phyloP scores from a whole-genome alignment of 768 basidiomycete genomes.

The Agaricus bisporus region DNA sequence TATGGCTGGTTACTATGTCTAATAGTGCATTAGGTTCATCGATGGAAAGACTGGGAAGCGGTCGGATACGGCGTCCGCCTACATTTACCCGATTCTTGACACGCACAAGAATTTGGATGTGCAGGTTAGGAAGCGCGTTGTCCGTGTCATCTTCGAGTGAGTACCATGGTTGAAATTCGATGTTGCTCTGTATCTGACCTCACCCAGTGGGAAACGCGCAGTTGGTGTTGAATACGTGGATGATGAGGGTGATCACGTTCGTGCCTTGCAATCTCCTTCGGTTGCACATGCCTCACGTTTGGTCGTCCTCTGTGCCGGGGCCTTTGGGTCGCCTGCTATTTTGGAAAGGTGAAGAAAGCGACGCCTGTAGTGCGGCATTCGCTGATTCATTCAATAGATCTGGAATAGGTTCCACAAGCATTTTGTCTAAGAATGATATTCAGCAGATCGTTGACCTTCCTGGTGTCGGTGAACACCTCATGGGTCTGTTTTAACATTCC shows the following conservation, averaged over 20 bases:
- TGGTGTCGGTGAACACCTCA: constrained; percentile 69
- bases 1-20: background rate
- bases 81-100: constrained; percentile 40
- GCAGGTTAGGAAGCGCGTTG: constrained; percentile 33
- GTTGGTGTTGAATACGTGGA: constrained; percentile 48
- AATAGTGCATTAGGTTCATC: constrained; percentile 40
- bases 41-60: constrained; percentile 43
- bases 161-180: background rate
- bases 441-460: constrained; percentile 54
- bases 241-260: constrained; percentile 23
- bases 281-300: constrained; percentile 35
- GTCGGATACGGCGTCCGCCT: constrained; percentile 49
- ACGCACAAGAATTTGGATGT: constrained; percentile 36
- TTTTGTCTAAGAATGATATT: constrained; percentile 45
- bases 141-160: constrained; percentile 45
- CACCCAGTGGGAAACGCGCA: constrained; percentile 30
- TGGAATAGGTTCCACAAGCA: constrained; percentile 49
- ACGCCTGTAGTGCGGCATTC: background rate
- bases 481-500: constrained; percentile 27
- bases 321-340: constrained; percentile 51
- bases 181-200: background rate
- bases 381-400: constrained; percentile 12
- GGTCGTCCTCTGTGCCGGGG: constrained; percentile 45
- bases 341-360: constrained; percentile 33
- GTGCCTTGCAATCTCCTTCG: constrained; percentile 14